Conservation (phyloP, 108 stramenopile species). For the Nannochloropsis salina region DNA sequence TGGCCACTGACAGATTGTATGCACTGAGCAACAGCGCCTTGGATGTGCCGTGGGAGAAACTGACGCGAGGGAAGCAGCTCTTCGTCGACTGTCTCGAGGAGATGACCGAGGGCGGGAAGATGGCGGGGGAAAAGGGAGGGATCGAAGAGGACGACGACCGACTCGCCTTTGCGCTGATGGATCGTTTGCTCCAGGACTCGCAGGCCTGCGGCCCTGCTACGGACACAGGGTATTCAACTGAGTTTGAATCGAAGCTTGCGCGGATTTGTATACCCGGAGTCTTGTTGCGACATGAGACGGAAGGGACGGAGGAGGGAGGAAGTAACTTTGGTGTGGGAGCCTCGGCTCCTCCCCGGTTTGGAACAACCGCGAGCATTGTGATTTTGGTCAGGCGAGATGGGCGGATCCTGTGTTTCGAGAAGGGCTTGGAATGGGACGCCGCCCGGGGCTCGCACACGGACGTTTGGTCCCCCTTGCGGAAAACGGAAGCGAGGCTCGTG, state of each 20-base stretch:
- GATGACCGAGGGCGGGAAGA: background rate
- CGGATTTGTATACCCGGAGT: background rate
- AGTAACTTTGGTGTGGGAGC: background rate
- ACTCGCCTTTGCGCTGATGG: background rate
- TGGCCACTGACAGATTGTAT: background rate
- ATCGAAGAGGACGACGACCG: background rate
- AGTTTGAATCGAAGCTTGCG: background rate
- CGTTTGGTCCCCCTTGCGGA: background rate
- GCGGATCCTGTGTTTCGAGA: background rate
- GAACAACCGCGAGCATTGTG: background rate
- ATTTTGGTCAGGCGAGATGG: background rate
- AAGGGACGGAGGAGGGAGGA: background rate
- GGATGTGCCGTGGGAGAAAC: background rate
- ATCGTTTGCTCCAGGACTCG: background rate
- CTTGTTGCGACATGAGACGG: background rate
- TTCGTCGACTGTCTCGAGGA: background rate
- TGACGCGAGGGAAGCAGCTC: background rate
- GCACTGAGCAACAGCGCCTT: background rate
- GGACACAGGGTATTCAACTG: background rate
- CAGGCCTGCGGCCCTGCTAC: slow-evolving; percentile 1
- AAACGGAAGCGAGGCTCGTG: background rate
- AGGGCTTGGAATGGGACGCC: slow-evolving; percentile 10
- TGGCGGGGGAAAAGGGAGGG: background rate
- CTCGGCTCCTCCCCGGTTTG: background rate
- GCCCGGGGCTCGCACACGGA: background rate